phyloP scores from a whole-genome alignment of 352 stramenopile genomes.

The Elongisporangium anandrum region DNA sequence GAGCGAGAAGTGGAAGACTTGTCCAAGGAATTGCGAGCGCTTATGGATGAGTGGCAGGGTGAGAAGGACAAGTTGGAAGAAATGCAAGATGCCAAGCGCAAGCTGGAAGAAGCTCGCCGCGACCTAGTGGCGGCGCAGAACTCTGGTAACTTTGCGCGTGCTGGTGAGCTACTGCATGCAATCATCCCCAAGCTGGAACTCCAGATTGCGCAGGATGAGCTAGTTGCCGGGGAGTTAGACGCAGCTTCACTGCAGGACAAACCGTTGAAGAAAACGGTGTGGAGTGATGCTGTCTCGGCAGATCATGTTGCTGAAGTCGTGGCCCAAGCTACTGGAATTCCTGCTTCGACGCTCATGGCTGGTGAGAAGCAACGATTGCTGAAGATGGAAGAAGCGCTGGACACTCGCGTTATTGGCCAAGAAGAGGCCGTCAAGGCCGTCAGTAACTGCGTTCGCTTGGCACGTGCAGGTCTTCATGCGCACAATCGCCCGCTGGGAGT shows the following conservation, averaged over 20 bases:
- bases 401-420: slow-evolving; percentile 90
- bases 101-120: slow-evolving; percentile 66
- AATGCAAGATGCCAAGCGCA: slow-evolving; percentile 73
- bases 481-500: slow-evolving; percentile 94
- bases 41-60: slow-evolving; percentile 74
- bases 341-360: slow-evolving; percentile 91
- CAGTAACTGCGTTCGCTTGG: slow-evolving; percentile 88
- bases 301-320: slow-evolving; percentile 94
- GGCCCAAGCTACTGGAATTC: slow-evolving; percentile 92
- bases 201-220: slow-evolving; percentile 58
- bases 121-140: slow-evolving; percentile 76
- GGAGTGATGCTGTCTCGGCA: slow-evolving; percentile 60
- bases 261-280: slow-evolving; percentile 26
- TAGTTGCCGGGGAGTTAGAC: not conserved
- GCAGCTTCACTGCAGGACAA: slow-evolving; percentile 22
- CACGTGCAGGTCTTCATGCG: slow-evolving; percentile 92
- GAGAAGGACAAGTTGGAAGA: slow-evolving; percentile 74
- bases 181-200: slow-evolving; percentile 73
- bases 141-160: slow-evolving; percentile 66
- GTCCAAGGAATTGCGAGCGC: slow-evolving; percentile 43
- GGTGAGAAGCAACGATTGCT: slow-evolving; percentile 95
- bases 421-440: slow-evolving; percentile 89
- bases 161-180: slow-evolving; percentile 77
- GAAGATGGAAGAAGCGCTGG: slow-evolving; percentile 92
- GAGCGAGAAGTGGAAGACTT: slow-evolving; percentile 64